Evolutionary conservation across 345 rosid species (phyloP).

Genomic region (Dipteronia dyeriana): DNA sequence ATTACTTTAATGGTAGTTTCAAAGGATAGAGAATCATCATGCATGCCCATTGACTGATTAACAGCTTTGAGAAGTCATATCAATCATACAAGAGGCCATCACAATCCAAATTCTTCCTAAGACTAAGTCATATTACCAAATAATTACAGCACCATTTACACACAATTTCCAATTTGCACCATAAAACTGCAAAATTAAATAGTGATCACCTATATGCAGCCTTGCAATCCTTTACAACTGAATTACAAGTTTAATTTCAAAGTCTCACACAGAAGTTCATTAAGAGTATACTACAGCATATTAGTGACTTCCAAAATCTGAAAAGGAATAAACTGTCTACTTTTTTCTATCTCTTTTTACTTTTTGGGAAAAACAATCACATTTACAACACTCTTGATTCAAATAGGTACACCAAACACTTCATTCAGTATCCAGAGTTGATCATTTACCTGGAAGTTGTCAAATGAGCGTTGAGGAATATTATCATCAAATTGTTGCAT

Average conservation of each 20-base stretch:
- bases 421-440: not conserved
- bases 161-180: not conserved
- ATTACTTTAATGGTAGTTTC: not conserved
- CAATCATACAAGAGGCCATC: not conserved
- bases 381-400: not conserved
- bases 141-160: not conserved
- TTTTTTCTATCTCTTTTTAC: not conserved
- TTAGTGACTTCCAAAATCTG: not conserved
- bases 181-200: not conserved
- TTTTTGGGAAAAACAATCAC: not conserved
- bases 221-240: not conserved
- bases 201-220: not conserved
- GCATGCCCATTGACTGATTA: not conserved
- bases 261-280: not conserved
- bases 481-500: slow-evolving; percentile 90
- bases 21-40: not conserved
- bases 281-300: not conserved
- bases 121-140: not conserved
- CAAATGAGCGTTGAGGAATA: slow-evolving; percentile 83
- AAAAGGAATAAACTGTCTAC: not conserved
- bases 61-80: not conserved
- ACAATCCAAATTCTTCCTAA: not conserved
- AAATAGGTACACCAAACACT: not conserved
- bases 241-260: not conserved
- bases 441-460: slow-evolving; percentile 82